Conservation (phyloP, 2,329 filamentous ascomycete genomes). For the Aspergillus thermomutatus region DNA sequence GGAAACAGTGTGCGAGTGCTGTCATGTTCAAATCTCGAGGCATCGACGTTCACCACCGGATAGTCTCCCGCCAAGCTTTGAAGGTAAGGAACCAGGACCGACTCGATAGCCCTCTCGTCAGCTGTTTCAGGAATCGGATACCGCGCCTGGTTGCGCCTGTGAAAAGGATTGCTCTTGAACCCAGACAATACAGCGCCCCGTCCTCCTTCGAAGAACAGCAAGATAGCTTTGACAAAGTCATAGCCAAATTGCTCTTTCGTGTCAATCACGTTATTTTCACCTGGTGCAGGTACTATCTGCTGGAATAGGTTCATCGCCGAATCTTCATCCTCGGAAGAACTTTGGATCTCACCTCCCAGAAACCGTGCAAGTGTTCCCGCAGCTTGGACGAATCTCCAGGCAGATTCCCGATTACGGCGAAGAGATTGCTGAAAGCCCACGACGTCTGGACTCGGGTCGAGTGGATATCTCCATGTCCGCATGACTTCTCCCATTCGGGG, state of each 20-base stretch:
- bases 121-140: constrained; percentile 53
- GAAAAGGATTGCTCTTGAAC: constrained; percentile 49
- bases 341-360: constrained; percentile 53
- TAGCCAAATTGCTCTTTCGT: constrained; percentile 56
- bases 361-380: constrained; percentile 55
- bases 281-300: constrained; percentile 47
- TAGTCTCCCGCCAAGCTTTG: constrained; percentile 49
- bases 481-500: constrained; percentile 56
- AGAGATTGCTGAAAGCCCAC: constrained; percentile 55
- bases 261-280: constrained; percentile 39
- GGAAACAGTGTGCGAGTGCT: constrained; percentile 50
- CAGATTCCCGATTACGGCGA: constrained; percentile 53
- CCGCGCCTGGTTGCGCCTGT: constrained; percentile 41
- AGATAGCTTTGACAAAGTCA: constrained; percentile 62
- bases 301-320: constrained; percentile 45
- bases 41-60: constrained; percentile 55
- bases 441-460: constrained; percentile 52
- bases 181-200: constrained; percentile 53
- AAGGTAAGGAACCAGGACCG: constrained; percentile 58
- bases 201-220: constrained; percentile 61
- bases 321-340: constrained; percentile 36
- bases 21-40: constrained; percentile 57
- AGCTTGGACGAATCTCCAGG: constrained; percentile 61
- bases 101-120: constrained; percentile 53
- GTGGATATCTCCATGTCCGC: constrained; percentile 56